phyloP scores from a whole-genome alignment of 176 grass and related monocot species.

The Tuctoria greenei region DNA sequence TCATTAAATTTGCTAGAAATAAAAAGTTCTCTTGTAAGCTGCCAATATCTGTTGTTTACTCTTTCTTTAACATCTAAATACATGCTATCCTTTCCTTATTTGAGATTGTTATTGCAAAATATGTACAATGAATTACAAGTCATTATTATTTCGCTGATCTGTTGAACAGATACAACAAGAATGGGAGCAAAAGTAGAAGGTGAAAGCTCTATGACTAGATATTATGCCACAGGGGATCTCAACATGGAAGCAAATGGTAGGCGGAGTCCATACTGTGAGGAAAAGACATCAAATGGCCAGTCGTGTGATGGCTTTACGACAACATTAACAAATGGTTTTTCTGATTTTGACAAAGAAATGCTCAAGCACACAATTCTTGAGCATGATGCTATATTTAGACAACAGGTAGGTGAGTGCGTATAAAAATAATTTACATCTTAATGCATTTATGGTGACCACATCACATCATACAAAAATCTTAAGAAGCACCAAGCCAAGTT shows the following conservation, averaged over 20 bases:
- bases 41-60: slow-evolving; percentile 9
- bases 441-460: too few relatives aligned
- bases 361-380: slow-evolving; percentile 76
- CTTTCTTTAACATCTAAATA: slow-evolving; percentile 7
- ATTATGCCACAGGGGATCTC: slow-evolving; percentile 44
- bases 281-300: slow-evolving; percentile 43
- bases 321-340: slow-evolving; percentile 33
- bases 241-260: slow-evolving; percentile 44
- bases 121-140: slow-evolving; percentile 26
- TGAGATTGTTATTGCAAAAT: not conserved
- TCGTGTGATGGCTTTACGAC: slow-evolving; percentile 43
- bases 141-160: slow-evolving; percentile 2
- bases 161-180: slow-evolving; percentile 18
- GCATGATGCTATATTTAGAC: slow-evolving; percentile 83
- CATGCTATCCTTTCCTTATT: not conserved
- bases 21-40: not conserved
- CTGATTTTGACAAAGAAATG: slow-evolving; percentile 67
- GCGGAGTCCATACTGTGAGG: slow-evolving; percentile 49
- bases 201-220: slow-evolving; percentile 58
- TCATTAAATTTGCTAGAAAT: slow-evolving; percentile 7
- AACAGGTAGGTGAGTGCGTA: slow-evolving; percentile 74
- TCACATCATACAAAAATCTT: not conserved
- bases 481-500: not conserved
- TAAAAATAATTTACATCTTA: not conserved
- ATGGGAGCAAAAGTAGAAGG: slow-evolving; percentile 76